Evolutionary conservation across 1,284 basidiomycete species (phyloP).

Genomic region (Austropuccinia psidii): DNA sequence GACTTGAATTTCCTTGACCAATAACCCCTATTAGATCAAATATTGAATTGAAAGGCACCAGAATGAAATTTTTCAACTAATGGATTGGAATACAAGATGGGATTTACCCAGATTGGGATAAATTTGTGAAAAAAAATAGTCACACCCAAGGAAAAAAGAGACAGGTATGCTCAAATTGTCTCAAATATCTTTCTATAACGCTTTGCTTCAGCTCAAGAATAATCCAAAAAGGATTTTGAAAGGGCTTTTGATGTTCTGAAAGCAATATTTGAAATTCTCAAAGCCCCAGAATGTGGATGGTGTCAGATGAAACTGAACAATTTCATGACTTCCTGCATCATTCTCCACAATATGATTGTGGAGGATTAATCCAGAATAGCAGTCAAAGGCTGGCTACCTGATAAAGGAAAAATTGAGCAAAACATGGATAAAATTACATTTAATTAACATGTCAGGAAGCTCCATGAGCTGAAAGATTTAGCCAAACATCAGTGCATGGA

Average conservation of each 20-base stretch:
- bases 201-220: background rate
- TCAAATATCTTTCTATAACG: background rate
- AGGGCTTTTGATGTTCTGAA: conserved; percentile 15
- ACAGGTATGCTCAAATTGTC: no score
- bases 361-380: no score
- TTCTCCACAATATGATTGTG: conserved; percentile 14
- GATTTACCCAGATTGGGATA: conserved; percentile 3
- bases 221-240: background rate
- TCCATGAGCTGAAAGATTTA: no score
- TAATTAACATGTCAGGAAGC: no score
- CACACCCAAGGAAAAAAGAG: background rate
- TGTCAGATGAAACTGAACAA: background rate
- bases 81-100: background rate
- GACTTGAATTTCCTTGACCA: background rate
- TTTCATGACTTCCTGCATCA: background rate
- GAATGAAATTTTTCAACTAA: background rate
- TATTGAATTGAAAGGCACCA: background rate
- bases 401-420: no score
- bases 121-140: background rate
- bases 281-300: background rate
- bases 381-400: no score
- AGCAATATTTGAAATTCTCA: background rate
- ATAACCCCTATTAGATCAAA: no score
- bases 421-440: no score
- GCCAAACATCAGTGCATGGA: no score